A percentile compares a stretch with the other conserved stretches of the same genome.
phyloP scores from a whole-genome alignment of 148 eudicot species.

The Chenopodium quinoa region DNA sequence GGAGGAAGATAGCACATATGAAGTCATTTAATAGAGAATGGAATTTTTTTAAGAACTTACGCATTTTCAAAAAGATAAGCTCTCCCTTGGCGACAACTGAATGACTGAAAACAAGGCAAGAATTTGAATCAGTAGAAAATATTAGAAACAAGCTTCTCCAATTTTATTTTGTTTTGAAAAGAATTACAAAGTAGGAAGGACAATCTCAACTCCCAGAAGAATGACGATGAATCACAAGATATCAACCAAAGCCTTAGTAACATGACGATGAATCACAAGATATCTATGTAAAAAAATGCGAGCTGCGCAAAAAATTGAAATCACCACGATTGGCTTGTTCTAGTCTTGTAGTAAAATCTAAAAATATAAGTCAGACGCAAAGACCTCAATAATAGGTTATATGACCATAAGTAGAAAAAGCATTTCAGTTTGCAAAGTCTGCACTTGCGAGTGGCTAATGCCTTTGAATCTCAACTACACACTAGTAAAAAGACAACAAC shows the following conservation, averaged over 20 bases:
- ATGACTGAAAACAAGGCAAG: conserved; percentile 43
- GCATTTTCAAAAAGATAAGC: conserved; percentile 64
- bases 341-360: neutral
- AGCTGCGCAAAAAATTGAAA: neutral
- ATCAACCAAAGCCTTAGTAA: too few relatives aligned
- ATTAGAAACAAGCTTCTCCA: neutral
- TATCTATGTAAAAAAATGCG: neutral
- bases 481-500: neutral
- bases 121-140: neutral
- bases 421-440: neutral
- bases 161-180: neutral
- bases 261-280: too few relatives aligned
- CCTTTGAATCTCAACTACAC: neutral
- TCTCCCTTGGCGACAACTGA: conserved; percentile 54
- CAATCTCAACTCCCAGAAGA: conserved; percentile 1
- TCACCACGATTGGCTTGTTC: neutral
- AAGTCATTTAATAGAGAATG: neutral
- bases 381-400: neutral
- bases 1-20: conserved; percentile 4
- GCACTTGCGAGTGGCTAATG: neutral
- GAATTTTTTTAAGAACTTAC: conserved; percentile 40
- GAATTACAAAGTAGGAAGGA: neutral
- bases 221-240: neutral
- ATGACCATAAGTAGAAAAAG: neutral
- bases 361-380: neutral